Evolutionary conservation across 2,329 filamentous ascomycete genomes (phyloP).

Genomic region (Graphilbum fragrans): DNA sequence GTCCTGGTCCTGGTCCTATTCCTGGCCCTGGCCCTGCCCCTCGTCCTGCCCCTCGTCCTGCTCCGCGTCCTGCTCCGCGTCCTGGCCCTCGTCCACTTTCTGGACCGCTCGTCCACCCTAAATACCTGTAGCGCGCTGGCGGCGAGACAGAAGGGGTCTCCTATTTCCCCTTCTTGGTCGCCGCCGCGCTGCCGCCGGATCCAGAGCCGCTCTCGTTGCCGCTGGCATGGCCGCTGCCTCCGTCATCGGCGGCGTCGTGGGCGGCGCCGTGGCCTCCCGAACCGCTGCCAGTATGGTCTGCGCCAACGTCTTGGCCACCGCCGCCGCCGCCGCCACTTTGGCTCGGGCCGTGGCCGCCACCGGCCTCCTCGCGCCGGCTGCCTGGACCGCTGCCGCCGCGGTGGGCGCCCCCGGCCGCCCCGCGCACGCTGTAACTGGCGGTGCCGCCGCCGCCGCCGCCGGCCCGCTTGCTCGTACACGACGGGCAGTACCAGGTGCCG

Average conservation of each 20-base stretch:
- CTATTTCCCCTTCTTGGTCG: constrained; percentile 9
- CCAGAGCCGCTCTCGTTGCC: neutral
- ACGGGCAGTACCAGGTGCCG: constrained; percentile 56
- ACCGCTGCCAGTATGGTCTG: neutral
- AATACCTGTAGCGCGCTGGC: too few species aligned
- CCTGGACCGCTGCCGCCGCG: neutral
- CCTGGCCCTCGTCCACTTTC: too few species aligned
- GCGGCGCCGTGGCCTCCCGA: neutral
- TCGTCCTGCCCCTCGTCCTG: too few species aligned
- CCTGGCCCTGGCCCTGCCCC: too few species aligned
- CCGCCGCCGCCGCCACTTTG: neutral
- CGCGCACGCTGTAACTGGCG: constrained; percentile 3
- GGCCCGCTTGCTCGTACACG: constrained; percentile 41
- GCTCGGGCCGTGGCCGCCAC: neutral
- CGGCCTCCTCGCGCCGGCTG: neutral
- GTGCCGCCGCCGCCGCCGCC: constrained; percentile 18
- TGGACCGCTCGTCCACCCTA: too few species aligned
- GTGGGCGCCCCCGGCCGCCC: neutral
- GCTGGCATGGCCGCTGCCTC: neutral
- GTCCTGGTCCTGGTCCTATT: too few species aligned
- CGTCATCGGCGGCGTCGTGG: neutral
- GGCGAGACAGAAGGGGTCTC: neutral
- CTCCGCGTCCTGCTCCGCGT: too few species aligned
- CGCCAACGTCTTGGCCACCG: neutral
- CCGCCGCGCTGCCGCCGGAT: neutral